Evolutionary conservation across 75 land plant species (phyloP), one percentile per base, ranked within the genome.

Genomic region (Pinus taeda): DNA sequence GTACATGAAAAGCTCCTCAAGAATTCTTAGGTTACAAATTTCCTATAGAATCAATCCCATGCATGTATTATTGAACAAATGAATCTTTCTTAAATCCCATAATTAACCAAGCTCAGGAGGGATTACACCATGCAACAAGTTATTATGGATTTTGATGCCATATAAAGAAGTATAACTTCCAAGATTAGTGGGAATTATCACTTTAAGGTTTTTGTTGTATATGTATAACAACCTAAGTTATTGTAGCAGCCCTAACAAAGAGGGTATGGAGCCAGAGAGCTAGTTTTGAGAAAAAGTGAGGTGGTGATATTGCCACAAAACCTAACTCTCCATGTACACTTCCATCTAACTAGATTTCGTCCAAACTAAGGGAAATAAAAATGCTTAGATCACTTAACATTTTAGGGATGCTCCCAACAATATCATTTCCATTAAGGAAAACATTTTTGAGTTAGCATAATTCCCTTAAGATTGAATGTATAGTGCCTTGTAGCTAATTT

Each of bases 251-350:
- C 83, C 80, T 18, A 90, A 59, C 18, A 79, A 77, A 37, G 71
- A 49, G 13, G 92, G 90, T 66, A 89, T 79, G 0, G 61, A 18
- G 33, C 87, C 88, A 4, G 36, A 39, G 37, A 79, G 33, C 36
- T 22, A 22, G 76, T 82, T 82, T 39, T 57, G 20, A 29, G 53
- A 57, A 37, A 82, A 58, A 3, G 56, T n/a, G 3, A 78, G 58
- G 22, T 0, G 8, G 57, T 58, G 49, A 82, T 21, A 20, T 57
- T 72, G 17, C 60, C 22, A 79, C 83, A 82, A 70, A 15, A 4
- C 80, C 83, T 14, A 82, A 60, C 18, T 59, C 69, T n/a, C 63
- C 60, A 4, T 84, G 81, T 55, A 83, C 75, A 30, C 76, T 83
- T 39, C 85, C 85, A 58, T 71, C 81, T 70, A 88, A 74, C 9